Percentiles rank a stretch among this genome's conserved stretches.
These are phyloP conservation scores for Ceratorhiza oryzae-sativae DNA, from an alignment of 1,284 basidiomycete species.

Conservation along the genomic window DNA sequence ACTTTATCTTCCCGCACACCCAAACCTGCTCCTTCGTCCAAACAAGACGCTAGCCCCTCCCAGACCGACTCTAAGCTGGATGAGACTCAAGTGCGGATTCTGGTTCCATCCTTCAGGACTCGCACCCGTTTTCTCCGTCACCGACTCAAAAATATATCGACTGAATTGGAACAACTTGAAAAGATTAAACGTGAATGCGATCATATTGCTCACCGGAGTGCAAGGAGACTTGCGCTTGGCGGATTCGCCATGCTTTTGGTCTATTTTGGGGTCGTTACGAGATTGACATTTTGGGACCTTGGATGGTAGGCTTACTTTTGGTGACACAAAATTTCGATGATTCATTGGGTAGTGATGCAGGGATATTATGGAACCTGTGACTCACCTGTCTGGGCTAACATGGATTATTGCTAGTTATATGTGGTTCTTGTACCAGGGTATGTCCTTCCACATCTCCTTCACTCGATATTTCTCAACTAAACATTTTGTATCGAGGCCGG, in stretches of 20 bases:
- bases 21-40: constrained; percentile 37
- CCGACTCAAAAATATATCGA: constrained; percentile 51
- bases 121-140: constrained; percentile 62
- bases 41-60: background rate
- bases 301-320: constrained; percentile 55
- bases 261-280: constrained; percentile 69
- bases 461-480: constrained; percentile 44
- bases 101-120: constrained; percentile 68
- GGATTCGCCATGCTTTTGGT: constrained; percentile 65
- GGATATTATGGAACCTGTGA: constrained; percentile 76
- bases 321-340: constrained; percentile 43
- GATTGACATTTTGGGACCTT: constrained; percentile 70
- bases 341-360: constrained; percentile 52
- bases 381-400: constrained; percentile 66
- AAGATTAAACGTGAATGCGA: constrained; percentile 61
- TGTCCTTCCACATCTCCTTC: constrained; percentile 41
- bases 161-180: constrained; percentile 48
- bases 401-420: constrained; percentile 67
- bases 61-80: constrained; percentile 36
- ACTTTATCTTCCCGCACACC: no score
- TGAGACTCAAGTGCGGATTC: constrained; percentile 56
- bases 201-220: constrained; percentile 62
- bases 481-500: constrained; percentile 69
- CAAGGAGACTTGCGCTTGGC: constrained; percentile 62
- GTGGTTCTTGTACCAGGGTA: constrained; percentile 52